A percentile compares a stretch with the other conserved stretches of the same genome.
phyloP scores from a whole-genome alignment of 331 rosid species.

The Acacia pycnantha region DNA sequence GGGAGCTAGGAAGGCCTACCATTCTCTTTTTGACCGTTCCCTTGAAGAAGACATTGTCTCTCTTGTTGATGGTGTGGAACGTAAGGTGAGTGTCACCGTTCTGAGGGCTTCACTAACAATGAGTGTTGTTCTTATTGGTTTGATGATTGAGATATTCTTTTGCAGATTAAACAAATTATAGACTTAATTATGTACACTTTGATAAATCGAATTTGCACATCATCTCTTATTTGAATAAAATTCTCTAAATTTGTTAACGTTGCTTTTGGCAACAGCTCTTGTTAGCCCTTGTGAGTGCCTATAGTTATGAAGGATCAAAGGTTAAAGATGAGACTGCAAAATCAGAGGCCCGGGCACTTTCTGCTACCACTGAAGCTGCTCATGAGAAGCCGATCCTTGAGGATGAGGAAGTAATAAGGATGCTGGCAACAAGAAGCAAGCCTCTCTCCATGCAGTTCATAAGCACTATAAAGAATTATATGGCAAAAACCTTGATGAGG shows the following conservation, averaged over 20 bases:
- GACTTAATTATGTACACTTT: not conserved
- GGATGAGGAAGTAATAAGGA: conserved; percentile 71
- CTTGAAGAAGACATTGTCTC: conserved; percentile 84
- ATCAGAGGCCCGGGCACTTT: conserved; percentile 67
- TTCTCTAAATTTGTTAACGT: not conserved
- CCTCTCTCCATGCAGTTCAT: conserved; percentile 52
- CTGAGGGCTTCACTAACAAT: not conserved
- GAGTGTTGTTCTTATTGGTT: not conserved
- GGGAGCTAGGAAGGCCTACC: conserved; percentile 91
- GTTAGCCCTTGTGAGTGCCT: conserved; percentile 86
- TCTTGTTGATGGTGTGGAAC: conserved; percentile 50
- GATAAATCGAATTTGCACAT: not conserved
- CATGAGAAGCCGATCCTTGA: conserved; percentile 44
- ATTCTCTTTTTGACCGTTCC: conserved; percentile 89
- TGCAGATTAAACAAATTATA: not conserved
- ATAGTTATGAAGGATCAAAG: conserved; percentile 86
- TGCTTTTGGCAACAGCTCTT: conserved; percentile 59
- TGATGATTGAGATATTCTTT: not conserved
- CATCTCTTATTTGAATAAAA: not conserved
- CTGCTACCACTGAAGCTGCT: conserved; percentile 49
- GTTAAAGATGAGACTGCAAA: conserved; percentile 62
- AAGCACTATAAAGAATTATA: conserved; percentile 65
- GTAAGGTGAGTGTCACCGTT: conserved; percentile 53
- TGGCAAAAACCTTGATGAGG: conserved; percentile 74
- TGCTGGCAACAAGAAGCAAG: conserved; percentile 84